Conservation (phyloP, 2,329 filamentous ascomycete species). For the Neurospora crassa region DNA sequence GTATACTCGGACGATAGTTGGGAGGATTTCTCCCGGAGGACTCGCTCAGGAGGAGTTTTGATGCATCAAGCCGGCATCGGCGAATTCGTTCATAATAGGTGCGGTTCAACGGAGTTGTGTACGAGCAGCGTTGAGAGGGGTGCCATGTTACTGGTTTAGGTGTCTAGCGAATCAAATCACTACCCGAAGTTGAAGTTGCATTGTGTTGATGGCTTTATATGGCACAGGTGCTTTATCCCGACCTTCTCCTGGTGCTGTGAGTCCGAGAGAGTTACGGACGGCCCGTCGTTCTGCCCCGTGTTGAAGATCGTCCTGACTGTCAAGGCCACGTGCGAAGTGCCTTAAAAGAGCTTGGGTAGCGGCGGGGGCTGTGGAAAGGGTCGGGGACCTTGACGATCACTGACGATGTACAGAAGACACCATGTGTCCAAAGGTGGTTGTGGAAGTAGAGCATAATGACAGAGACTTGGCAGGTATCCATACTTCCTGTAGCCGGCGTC, state of each 20-base stretch:
- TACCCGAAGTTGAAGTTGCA: neutral
- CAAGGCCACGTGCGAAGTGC: neutral
- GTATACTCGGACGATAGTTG: neutral
- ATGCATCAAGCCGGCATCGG: neutral
- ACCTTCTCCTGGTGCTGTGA: neutral
- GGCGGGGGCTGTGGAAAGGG: neutral
- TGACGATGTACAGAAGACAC: neutral
- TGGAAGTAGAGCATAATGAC: neutral
- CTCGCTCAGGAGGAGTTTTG: neutral
- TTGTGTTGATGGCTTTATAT: neutral
- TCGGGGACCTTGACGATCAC: neutral
- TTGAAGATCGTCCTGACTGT: neutral
- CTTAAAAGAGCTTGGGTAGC: neutral
- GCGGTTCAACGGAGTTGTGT: neutral
- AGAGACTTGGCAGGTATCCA: neutral
- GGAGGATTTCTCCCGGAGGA: neutral
- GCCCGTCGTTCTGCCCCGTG: neutral
- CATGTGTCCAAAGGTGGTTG: neutral
- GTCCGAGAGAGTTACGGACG: neutral
- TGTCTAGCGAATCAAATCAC: neutral
- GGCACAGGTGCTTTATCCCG: neutral
- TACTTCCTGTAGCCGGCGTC: neutral
- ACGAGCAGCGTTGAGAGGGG: neutral
- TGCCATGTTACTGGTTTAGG: neutral
- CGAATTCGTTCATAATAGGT: neutral